These are phyloP conservation scores for Marchantia polymorpha DNA, from an alignment of 225 moss, liverwort and hornwort genomes.

Conservation along the genomic window DNA sequence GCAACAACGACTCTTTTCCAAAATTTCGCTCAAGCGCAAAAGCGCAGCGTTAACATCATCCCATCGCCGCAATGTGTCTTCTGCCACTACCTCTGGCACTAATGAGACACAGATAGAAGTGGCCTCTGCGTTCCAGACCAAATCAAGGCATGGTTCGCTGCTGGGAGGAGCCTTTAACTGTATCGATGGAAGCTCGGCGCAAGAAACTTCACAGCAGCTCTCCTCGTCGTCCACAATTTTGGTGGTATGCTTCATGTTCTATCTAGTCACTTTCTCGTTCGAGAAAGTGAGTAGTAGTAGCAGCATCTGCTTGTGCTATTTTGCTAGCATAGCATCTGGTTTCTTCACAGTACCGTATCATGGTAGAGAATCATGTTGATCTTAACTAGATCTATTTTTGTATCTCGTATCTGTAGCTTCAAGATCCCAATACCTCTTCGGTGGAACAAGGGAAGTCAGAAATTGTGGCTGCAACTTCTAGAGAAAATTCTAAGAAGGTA, in stretches of 20 bases:
- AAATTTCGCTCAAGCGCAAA: slow-evolving; percentile 45
- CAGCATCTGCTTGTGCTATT: not conserved
- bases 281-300: not conserved
- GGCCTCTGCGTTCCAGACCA: slow-evolving; percentile 25
- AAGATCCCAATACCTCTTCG: slow-evolving; percentile 15
- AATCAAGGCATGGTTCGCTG: slow-evolving; percentile 66
- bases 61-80: slow-evolving; percentile 46
- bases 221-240: slow-evolving; percentile 10
- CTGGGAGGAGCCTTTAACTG: slow-evolving; percentile 66
- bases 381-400: not conserved
- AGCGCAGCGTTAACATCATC: slow-evolving; percentile 27
- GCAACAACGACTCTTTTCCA: slow-evolving; percentile 37
- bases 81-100: slow-evolving; percentile 25
- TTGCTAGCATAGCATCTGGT: no score
- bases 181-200: slow-evolving; percentile 69
- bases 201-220: slow-evolving; percentile 33
- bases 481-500: slow-evolving; percentile 31
- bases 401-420: slow-evolving; percentile 13
- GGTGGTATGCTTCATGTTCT: not conserved
- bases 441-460: slow-evolving; percentile 19
- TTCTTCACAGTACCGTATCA: no score
- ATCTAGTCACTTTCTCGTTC: not conserved
- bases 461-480: slow-evolving; percentile 11
- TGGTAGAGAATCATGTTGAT: no score
- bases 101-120: slow-evolving; percentile 33